phyloP scores from a whole-genome alignment of 192 early-diverging fungal species.

The Gigaspora rosea region DNA sequence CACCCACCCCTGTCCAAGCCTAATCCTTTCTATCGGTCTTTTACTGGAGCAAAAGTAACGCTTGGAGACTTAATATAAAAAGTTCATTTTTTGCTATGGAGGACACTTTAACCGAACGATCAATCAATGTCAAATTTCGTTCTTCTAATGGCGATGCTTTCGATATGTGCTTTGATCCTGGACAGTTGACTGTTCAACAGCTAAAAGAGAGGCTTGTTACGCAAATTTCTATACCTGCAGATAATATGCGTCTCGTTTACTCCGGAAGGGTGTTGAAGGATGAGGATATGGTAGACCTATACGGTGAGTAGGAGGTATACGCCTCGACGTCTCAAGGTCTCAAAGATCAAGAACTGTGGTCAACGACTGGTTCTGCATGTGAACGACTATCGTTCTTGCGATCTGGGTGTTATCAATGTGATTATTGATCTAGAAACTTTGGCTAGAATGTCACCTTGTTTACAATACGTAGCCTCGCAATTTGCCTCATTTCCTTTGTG shows the following conservation, averaged over 20 bases:
- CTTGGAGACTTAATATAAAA: too few relatives aligned
- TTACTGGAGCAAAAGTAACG: too few relatives aligned
- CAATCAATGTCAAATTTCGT: constrained; percentile 48
- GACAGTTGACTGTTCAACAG: constrained; percentile 59
- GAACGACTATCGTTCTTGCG: background rate
- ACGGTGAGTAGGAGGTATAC: constrained; percentile 53
- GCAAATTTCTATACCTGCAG: constrained; percentile 51
- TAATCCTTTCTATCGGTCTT: too few relatives aligned
- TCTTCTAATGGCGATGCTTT: constrained; percentile 54
- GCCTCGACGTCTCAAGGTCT: background rate
- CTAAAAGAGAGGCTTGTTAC: constrained; percentile 75
- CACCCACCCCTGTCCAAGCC: too few relatives aligned
- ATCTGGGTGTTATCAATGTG: background rate
- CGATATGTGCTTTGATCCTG: constrained; percentile 49
- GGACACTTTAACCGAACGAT: background rate
- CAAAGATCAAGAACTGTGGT: constrained; percentile 2
- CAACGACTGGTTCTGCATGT: background rate
- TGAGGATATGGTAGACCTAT: constrained; percentile 67
- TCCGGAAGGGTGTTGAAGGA: constrained; percentile 93
- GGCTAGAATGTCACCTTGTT: too few relatives aligned
- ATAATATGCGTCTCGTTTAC: constrained; percentile 84
- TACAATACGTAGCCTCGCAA: too few relatives aligned
- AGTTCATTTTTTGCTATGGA: background rate
- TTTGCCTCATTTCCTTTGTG: too few relatives aligned
- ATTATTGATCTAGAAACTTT: background rate